A percentile compares a stretch with the other conserved stretches of the same genome.
phyloP scores from a whole-genome alignment of 2,329 filamentous ascomycete species.

The Fusarium robinianum region DNA sequence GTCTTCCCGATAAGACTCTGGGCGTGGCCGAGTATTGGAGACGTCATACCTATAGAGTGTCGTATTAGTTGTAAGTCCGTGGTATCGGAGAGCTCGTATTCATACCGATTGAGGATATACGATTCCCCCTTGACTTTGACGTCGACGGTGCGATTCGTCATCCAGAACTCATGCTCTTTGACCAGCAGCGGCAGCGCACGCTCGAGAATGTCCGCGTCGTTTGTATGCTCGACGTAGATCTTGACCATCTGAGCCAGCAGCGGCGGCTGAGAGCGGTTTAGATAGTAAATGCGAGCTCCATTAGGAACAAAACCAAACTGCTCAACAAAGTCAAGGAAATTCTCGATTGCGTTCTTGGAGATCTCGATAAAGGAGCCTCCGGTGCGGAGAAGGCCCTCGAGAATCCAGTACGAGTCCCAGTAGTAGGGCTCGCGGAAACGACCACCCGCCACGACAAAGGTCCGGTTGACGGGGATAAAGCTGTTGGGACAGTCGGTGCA shows the following conservation, averaged over 20 bases:
- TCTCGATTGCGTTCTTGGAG: constrained; percentile 69
- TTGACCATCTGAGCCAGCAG: constrained; percentile 69
- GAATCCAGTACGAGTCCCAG: constrained; percentile 72
- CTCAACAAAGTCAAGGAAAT: constrained; percentile 70
- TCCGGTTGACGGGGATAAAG: constrained; percentile 68
- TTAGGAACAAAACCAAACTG: constrained; percentile 69
- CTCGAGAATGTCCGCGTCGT: constrained; percentile 63
- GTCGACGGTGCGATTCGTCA: constrained; percentile 61
- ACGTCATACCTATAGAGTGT: constrained; percentile 56
- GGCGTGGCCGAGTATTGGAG: constrained; percentile 66
- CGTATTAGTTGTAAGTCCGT: constrained; percentile 19
- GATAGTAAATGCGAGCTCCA: constrained; percentile 68
- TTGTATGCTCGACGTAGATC: constrained; percentile 66
- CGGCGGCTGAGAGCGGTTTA: constrained; percentile 70
- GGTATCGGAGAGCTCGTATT: background rate
- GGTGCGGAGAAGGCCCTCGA: constrained; percentile 68
- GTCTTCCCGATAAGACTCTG: constrained; percentile 70
- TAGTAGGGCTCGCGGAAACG: constrained; percentile 73
- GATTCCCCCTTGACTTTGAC: constrained; percentile 52
- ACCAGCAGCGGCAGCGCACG: constrained; percentile 65
- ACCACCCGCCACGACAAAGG: constrained; percentile 73
- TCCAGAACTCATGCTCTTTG: constrained; percentile 67
- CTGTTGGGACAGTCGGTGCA: constrained; percentile 66
- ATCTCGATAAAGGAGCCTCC: constrained; percentile 66
- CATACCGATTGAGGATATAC: constrained; percentile 61